phyloP scores from a whole-genome alignment of 805 yeast genomes.

The Komagataella kurtzmanii region DNA sequence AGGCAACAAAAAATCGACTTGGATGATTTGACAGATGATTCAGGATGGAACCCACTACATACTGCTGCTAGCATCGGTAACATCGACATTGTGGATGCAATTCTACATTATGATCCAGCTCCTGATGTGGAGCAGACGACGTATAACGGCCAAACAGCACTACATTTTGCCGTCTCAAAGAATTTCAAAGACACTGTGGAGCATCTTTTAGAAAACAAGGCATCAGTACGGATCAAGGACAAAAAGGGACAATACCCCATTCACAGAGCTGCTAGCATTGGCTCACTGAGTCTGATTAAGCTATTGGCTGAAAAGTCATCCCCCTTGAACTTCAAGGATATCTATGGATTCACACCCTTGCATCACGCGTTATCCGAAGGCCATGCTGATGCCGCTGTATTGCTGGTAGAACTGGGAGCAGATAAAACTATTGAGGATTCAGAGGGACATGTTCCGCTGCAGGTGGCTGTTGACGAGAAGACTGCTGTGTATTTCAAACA shows the following conservation, averaged over 20 bases:
- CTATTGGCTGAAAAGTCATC: slow-evolving; percentile 38
- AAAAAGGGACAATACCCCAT: slow-evolving; percentile 50
- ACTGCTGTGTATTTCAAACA: not conserved
- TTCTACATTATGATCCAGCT: slow-evolving; percentile 36
- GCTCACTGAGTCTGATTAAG: slow-evolving; percentile 43
- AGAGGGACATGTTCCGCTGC: slow-evolving; percentile 41
- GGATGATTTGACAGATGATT: slow-evolving; percentile 54
- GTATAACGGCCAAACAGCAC: slow-evolving; percentile 53
- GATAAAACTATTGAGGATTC: slow-evolving; percentile 31
- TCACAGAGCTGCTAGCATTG: slow-evolving; percentile 76
- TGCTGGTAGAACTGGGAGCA: slow-evolving; percentile 55
- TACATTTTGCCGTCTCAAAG: slow-evolving; percentile 71
- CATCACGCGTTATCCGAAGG: slow-evolving; percentile 92
- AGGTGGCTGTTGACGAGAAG: slow-evolving; percentile 43
- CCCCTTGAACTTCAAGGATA: slow-evolving; percentile 57
- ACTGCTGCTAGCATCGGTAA: slow-evolving; percentile 71
- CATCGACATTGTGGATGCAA: slow-evolving; percentile 29
- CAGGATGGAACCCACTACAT: slow-evolving; percentile 87
- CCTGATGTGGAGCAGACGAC: slow-evolving; percentile 54
- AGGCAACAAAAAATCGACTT: slow-evolving; percentile 34
- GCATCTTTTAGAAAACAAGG: slow-evolving; percentile 40
- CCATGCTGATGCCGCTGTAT: slow-evolving; percentile 59
- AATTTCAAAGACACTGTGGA: slow-evolving; percentile 40
- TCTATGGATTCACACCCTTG: slow-evolving; percentile 71
- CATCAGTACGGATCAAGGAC: slow-evolving; percentile 56